Conservation (phyloP, 306 rosid genomes). For the Corylus americana region DNA sequence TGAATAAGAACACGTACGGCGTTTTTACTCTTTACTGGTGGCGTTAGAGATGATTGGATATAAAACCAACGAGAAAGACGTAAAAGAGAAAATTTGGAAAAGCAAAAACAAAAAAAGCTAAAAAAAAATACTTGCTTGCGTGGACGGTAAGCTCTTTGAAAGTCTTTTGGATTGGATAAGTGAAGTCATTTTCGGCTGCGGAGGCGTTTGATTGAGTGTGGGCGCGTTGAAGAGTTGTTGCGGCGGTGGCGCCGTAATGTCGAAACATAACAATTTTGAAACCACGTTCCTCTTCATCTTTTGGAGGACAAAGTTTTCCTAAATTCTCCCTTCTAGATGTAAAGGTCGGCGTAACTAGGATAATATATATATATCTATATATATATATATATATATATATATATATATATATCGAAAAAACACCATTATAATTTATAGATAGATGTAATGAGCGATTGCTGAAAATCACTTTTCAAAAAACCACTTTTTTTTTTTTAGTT, state of each 20-base stretch:
- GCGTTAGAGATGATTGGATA: too few species aligned
- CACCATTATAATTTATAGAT: neutral
- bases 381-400: too few species aligned
- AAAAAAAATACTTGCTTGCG: neutral
- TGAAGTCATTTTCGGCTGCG: neutral
- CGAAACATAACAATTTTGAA: neutral
- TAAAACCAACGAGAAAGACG: neutral
- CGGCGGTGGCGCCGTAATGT: neutral
- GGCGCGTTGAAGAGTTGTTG: neutral
- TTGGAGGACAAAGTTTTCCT: neutral
- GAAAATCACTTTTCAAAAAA: too few species aligned
- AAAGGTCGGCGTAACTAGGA: slow-evolving; percentile 23
- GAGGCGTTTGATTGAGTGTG: neutral
- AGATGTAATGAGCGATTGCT: too few species aligned
- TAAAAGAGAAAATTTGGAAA: neutral
- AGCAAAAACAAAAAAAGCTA: neutral
- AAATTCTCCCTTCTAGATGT: slow-evolving; percentile 22
- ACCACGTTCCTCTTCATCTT: neutral
- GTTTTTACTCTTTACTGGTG: too few species aligned
- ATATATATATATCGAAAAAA: too few species aligned
- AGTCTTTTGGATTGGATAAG: neutral
- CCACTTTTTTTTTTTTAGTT: too few species aligned
- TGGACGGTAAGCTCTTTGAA: neutral
- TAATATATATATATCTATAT: too few species aligned
- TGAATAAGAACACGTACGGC: too few species aligned